Conservation (phyloP, 805 yeast species). For the Metschnikowia continentalis region DNA sequence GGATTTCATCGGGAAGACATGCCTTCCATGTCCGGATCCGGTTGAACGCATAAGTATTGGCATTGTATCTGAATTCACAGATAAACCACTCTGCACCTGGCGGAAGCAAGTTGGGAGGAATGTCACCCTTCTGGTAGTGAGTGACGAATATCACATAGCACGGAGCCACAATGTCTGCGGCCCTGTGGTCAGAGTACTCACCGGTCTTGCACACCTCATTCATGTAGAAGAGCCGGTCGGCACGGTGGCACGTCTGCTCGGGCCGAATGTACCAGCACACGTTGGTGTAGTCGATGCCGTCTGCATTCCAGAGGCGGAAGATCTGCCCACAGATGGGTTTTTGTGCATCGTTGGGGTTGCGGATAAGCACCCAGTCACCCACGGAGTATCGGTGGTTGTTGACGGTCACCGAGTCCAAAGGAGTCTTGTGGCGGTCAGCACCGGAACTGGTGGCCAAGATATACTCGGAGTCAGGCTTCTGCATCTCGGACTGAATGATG, state of each 20-base stretch:
- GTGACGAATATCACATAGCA: conserved; percentile 95
- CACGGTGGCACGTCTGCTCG: conserved; percentile 94
- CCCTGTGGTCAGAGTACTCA: conserved; percentile 90
- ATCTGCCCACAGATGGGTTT: conserved; percentile 94
- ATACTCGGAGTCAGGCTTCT: conserved; percentile 78
- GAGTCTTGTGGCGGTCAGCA: conserved; percentile 59
- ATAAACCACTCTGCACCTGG: conserved; percentile 82
- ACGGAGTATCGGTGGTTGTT: conserved; percentile 72
- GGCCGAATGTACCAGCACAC: conserved; percentile 98
- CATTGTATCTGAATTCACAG: conserved; percentile 93
- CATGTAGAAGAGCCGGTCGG: conserved; percentile 81
- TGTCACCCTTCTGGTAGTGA: conserved; percentile 91
- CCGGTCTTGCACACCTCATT: conserved; percentile 97
- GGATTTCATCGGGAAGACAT: conserved; percentile 93
- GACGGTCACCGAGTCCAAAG: conserved; percentile 72
- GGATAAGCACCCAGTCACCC: conserved; percentile 92
- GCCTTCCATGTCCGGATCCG: conserved; percentile 98
- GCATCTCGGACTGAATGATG: conserved; percentile 62
- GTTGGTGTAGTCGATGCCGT: conserved; percentile 77
- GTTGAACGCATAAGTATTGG: conserved; percentile 83
- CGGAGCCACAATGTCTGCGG: conserved; percentile 84
- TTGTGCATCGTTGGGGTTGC: conserved; percentile 80
- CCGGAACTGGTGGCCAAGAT: conserved; percentile 39
- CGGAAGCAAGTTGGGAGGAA: conserved; percentile 57
- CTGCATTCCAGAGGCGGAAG: conserved; percentile 92